These are phyloP conservation scores for Aspergillus amoenus DNA, from an alignment of 2,329 filamentous ascomycete species.

Conservation along the genomic window DNA sequence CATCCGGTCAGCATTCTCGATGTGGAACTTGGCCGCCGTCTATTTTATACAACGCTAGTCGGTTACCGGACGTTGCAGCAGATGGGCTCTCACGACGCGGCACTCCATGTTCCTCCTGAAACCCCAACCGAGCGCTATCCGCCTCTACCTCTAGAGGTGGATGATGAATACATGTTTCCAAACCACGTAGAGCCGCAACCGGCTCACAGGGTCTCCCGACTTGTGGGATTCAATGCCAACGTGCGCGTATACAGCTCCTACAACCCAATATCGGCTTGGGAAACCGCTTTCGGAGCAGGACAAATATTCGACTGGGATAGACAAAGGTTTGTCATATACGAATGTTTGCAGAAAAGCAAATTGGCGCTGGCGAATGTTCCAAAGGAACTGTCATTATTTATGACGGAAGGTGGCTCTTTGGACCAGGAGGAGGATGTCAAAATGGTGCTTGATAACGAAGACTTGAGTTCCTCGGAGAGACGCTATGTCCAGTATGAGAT, in stretches of 20 bases:
- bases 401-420: constrained; percentile 30
- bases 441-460: constrained; percentile 52
- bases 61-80: constrained; percentile 77
- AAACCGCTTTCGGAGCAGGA: constrained; percentile 77
- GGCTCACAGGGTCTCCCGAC: constrained; percentile 63
- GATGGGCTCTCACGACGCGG: constrained; percentile 68
- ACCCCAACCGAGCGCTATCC: constrained; percentile 76
- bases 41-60: constrained; percentile 83
- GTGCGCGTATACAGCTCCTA: constrained; percentile 78
- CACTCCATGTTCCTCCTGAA: constrained; percentile 72
- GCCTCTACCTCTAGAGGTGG: constrained; percentile 75
- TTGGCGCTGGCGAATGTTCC: constrained; percentile 67
- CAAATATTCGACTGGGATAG: constrained; percentile 72
- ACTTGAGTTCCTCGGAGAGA: constrained; percentile 25
- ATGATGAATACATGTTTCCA: constrained; percentile 76
- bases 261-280: constrained; percentile 73
- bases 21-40: constrained; percentile 53
- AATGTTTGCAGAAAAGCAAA: constrained; percentile 70
- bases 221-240: constrained; percentile 79
- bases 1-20: constrained; percentile 35
- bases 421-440: constrained; percentile 31
- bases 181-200: constrained; percentile 71
- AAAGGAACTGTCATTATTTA: constrained; percentile 62
- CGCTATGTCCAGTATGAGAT: constrained; percentile 73
- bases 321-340: constrained; percentile 71